Conservation (phyloP, 345 rosid species). For the Clarkia xantiana region DNA sequence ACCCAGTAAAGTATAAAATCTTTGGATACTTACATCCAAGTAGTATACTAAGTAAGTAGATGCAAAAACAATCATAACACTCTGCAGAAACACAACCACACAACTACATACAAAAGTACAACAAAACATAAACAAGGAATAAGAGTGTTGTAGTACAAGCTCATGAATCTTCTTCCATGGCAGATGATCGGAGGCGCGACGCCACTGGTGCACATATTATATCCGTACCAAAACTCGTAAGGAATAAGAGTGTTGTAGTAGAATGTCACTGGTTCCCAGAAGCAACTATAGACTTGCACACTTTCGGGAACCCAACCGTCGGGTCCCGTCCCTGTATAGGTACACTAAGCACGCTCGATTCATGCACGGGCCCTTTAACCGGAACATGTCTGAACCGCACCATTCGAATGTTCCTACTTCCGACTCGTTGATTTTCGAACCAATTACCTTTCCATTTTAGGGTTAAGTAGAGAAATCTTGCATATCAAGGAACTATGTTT, state of each 20-base stretch:
- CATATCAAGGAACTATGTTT: no score
- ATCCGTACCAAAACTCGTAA: conserved; percentile 46
- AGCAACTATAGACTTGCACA: conserved; percentile 28
- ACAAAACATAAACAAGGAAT: no score
- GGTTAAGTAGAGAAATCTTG: no score
- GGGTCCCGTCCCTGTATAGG: conserved; percentile 30
- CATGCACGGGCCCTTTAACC: conserved; percentile 46
- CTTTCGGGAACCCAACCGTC: conserved; percentile 68
- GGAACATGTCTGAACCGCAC: conserved; percentile 56
- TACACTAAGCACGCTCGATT: conserved; percentile 44
- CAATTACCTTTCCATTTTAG: conserved; percentile 33
- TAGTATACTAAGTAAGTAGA: no score
- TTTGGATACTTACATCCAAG: no score
- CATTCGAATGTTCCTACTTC: conserved; percentile 35
- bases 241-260: conserved; percentile 35
- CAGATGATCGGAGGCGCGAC: neutral
- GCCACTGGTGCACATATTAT: conserved; percentile 21
- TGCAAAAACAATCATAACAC: no score
- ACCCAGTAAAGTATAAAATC: no score
- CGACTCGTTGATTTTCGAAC: neutral
- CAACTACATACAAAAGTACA: no score
- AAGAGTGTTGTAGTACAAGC: no score
- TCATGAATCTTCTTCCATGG: neutral
- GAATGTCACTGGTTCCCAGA: conserved; percentile 28
- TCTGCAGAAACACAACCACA: no score